Base-by-base conservation (phyloP, 2,329 filamentous ascomycete species). In the Pseudogymnoascus sp. region DNA sequence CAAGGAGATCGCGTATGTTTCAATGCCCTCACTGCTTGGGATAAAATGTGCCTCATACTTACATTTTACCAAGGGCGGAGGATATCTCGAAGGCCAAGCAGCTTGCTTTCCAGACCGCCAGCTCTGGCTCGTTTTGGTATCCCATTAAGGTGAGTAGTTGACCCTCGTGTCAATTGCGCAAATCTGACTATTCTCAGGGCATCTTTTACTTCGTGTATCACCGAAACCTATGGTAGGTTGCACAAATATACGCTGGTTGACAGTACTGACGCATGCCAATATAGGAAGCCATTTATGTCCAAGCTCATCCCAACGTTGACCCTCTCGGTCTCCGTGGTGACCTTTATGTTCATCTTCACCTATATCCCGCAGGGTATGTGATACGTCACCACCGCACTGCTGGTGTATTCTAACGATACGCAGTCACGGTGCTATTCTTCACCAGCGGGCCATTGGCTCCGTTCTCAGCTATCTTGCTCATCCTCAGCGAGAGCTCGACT, bases 341-440 rank as follows among this genome's bases (percentile, higher is more conserved):
- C 79, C 9, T 79, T 83, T 73, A 95, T 97, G 90, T 97, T 97
- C 75, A 77, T 88, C 67, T 86, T 97, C 71, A 89, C 91, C 57
- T 97, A 96, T 72, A 71, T 86, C 7, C 93, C 93, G 0, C 93
- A 97, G 77, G 82, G 47, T 53, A 53, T 9, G 47, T 35, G 47
- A 33, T 53, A 25, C 25, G 28, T 18, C 6, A 18, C 28, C 15
- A 53, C 3, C 11, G 2, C 18, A 28, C 11, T 12, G 12, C 28
- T 3, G 33, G 15, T n/a, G 57, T 30, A 37, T 37, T 8, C 37
- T 59, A 12, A 41, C 35, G 4, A 4, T 60, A 22, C 30, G 6
- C 30, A 59, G 89, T 95, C 64, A 39, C 35, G 20, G 12, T 58
- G 3, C 20, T 58, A 30, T 58, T 58, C 12, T 58, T 58, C 6